Conservation (phyloP, 2,329 filamentous ascomycete species). For the Hortaea sp. region DNA sequence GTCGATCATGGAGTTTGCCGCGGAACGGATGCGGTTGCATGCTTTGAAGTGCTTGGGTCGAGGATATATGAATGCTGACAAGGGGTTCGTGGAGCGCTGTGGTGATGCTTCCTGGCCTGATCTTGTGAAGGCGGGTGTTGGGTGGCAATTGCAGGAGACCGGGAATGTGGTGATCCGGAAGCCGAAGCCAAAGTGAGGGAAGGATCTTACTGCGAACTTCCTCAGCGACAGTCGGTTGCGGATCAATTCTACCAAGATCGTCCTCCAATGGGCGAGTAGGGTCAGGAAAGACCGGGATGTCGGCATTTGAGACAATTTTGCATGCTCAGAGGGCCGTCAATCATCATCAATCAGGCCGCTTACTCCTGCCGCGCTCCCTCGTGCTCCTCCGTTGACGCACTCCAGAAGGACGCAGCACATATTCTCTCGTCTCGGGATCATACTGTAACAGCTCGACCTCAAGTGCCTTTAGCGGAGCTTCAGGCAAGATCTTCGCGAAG, state of each 20-base stretch:
- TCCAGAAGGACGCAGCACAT: slow-evolving; percentile 12
- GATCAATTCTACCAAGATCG: too few species aligned
- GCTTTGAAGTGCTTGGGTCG: slow-evolving; percentile 78
- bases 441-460: slow-evolving; percentile 30
- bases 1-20: slow-evolving; percentile 71
- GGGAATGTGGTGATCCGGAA: slow-evolving; percentile 68
- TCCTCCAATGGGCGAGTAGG: too few species aligned
- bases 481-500: slow-evolving; percentile 26
- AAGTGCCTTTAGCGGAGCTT: slow-evolving; percentile 34
- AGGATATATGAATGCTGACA: slow-evolving; percentile 66
- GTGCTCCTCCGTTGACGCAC: slow-evolving; percentile 12
- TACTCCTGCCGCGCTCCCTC: slow-evolving; percentile 1
- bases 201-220: too few species aligned
- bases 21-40: slow-evolving; percentile 61
- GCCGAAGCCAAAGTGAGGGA: slow-evolving; percentile 33
- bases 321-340: neutral
- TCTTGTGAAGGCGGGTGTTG: slow-evolving; percentile 62
- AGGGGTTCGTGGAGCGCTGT: slow-evolving; percentile 57
- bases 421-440: slow-evolving; percentile 14
- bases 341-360: neutral
- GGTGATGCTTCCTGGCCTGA: slow-evolving; percentile 63
- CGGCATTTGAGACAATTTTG: too few species aligned
- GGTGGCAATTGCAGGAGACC: slow-evolving; percentile 64
- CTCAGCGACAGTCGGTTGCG: too few species aligned
- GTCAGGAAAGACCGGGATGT: too few species aligned